Evolutionary conservation across 176 grass and related monocot genomes (phyloP).

Genomic region (Eragrostis curvula): DNA sequence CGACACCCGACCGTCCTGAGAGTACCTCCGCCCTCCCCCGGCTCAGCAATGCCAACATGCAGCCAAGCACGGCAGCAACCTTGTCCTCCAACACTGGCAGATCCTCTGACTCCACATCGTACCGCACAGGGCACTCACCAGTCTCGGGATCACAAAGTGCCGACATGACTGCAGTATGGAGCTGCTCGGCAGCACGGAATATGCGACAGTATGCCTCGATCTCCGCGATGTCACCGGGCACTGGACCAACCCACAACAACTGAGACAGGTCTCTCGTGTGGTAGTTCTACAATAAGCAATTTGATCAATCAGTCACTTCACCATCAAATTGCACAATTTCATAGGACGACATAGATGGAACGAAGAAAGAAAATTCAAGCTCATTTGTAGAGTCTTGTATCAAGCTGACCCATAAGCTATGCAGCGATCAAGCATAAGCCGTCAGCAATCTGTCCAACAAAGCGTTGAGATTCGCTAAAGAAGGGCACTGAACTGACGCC

Average conservation of each 20-base stretch:
- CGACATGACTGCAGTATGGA: constrained; percentile 78
- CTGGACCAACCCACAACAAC: constrained; percentile 76
- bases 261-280: constrained; percentile 71
- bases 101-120: constrained; percentile 74
- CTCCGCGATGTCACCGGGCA: constrained; percentile 91
- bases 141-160: constrained; percentile 94
- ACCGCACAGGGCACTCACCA: constrained; percentile 67
- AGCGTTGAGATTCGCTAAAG: neutral
- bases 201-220: constrained; percentile 92
- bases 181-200: constrained; percentile 85
- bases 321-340: neutral
- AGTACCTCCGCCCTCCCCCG: constrained; percentile 73
- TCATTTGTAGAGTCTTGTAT: neutral
- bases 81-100: constrained; percentile 81
- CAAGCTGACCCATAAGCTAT: neutral
- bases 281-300: constrained; percentile 59
- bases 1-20: constrained; percentile 61
- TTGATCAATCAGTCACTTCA: constrained; percentile 13
- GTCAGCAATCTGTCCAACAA: neutral
- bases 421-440: neutral
- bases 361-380: constrained; percentile 34
- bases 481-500: neutral
- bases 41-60: constrained; percentile 87
- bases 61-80: constrained; percentile 76
- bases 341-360: constrained; percentile 2